Evolutionary conservation across 768 basidiomycete genomes (phyloP).

Genomic region (Trichaptum fuscoviolaceum): DNA sequence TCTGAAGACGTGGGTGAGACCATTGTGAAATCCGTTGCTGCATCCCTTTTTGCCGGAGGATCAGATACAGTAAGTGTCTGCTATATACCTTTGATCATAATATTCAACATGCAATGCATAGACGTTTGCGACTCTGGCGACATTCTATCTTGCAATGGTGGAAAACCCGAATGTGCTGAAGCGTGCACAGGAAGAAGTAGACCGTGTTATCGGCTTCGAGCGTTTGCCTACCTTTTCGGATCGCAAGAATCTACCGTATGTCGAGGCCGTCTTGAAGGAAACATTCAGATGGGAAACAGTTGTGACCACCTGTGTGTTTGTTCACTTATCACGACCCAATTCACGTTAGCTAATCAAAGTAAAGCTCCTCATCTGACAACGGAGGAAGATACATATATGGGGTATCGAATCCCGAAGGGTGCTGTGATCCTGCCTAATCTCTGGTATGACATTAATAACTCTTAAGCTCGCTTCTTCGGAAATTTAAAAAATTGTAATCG

Average conservation of each 20-base stretch:
- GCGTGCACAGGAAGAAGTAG: slow-evolving; percentile 23
- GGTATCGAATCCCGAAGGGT: slow-evolving; percentile 11
- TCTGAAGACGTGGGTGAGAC: neutral
- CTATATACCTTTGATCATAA: neutral
- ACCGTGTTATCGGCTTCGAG: slow-evolving; percentile 18
- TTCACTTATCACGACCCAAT: neutral
- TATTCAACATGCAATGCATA: neutral
- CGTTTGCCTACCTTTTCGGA: slow-evolving; percentile 23
- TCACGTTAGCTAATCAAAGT: neutral
- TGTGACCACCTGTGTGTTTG: slow-evolving; percentile 15
- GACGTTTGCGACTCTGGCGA: neutral
- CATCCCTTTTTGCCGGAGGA: neutral
- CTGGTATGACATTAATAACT: slow-evolving; percentile 6
- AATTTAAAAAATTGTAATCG: neutral
- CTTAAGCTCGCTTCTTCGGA: neutral
- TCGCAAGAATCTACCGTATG: slow-evolving; percentile 17
- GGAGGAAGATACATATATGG: slow-evolving; percentile 11
- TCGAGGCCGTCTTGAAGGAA: slow-evolving; percentile 19
- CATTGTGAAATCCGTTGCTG: neutral
- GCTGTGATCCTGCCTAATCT: slow-evolving; percentile 11
- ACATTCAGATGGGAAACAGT: slow-evolving; percentile 21
- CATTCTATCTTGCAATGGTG: neutral
- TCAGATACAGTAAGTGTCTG: neutral
- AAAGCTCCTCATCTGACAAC: neutral
- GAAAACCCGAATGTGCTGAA: slow-evolving; percentile 16